Evolutionary conservation across 108 stramenopile genomes (phyloP), one percentile per base, ranked within the genome.

Genomic region (Nannochloropsis oceanica): DNA sequence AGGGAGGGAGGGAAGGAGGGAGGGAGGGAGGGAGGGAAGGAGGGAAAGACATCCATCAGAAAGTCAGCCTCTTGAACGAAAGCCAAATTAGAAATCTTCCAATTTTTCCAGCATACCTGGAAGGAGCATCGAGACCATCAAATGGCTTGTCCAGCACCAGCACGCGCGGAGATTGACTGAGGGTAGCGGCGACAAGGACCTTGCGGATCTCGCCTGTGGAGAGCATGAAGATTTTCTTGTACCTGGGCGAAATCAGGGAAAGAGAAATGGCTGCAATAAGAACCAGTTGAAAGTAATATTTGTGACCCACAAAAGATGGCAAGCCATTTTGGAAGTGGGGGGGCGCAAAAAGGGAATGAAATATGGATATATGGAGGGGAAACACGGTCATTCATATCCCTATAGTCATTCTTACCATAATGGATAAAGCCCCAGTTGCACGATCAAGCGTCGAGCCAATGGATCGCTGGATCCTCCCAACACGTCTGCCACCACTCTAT

Each of bases 181-280:
- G 83, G 0, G 93, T 93, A 43, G 92, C 83, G 1, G 93, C 92
- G 26, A 95, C 83, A 11, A 95, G 84, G 13, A 93, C 93, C 81
- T 94, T 94, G 12, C 93, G 93, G 85, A 95, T 94, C 85, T 95
- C 92, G 59, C 94, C 93, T 34, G 93, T 95, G 85, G 89, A 90
- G 7, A 95, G 83, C 11, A 93, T 92, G 44, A 82, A 26, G 26
- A 95, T 92, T n/a, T 46, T 43, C 82, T 93, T 88, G 59, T 87
- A 89, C 25, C 59, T 73, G 59, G 59, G n/a, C 8, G 59, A n/a
- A n/a, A 73, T 5, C 2, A 3, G 9, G 59, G 9, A 73, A 73
- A 10, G 59, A 73, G 59, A 0, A 73, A n/a, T n/a, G 9, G 2
- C 5, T 3, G 59, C 10, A 10, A 34, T 34, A 34, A 34, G 34